Evolutionary conservation across 306 rosid genomes (phyloP), one percentile per base, ranked within the genome.

Genomic region (Pterocarpus macrocarpus): DNA sequence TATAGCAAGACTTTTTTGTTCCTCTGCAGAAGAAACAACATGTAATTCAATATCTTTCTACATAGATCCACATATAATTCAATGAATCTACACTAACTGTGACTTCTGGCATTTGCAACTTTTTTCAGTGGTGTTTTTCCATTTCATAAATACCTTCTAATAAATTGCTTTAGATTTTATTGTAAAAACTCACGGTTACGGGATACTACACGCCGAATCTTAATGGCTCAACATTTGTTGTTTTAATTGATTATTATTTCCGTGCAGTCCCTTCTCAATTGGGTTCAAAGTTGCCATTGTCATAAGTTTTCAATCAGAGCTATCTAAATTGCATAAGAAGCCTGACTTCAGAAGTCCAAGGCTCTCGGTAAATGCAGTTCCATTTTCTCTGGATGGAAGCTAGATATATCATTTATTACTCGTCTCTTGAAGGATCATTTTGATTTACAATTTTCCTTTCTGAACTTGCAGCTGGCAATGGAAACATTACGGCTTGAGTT

Each of bases 181-280:
- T 68, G 38, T 15, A 28, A 44, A 83, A 73, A 41, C 43, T 56
- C 38, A 17, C 28, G 28, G 28, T 22, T 22, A 22, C 28, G 28
- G 28, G 28, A 77, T 64, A 44, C 8, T 58, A 35, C 64, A 67
- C 3, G 14, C 49, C 2, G 4, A 70, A 28, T 59, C 47, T 16
- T 57, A 17, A 32, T 67, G 66, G 64, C 71, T 65, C 68, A 43
- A 71, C 5, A 22, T 71, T 36, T 79, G 73, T 78, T 79, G 50
- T 75, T 65, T 15, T 33, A 32, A 44, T 57, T 69, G 44, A 69
- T 58, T 73, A 32, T 38, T 30, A 75, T 65, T 77, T 74, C 44
- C 15, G n/a, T 87, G 93, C 93, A 95, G 99, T 43, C 97, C 97
- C 76, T 95, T 95, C 86, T 93, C 99, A 36, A 82, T 95, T 61